Percentiles rank a stretch among this genome's conserved stretches.
Conservation (phyloP, 768 basidiomycete species). For the Lyophyllum decastes region DNA sequence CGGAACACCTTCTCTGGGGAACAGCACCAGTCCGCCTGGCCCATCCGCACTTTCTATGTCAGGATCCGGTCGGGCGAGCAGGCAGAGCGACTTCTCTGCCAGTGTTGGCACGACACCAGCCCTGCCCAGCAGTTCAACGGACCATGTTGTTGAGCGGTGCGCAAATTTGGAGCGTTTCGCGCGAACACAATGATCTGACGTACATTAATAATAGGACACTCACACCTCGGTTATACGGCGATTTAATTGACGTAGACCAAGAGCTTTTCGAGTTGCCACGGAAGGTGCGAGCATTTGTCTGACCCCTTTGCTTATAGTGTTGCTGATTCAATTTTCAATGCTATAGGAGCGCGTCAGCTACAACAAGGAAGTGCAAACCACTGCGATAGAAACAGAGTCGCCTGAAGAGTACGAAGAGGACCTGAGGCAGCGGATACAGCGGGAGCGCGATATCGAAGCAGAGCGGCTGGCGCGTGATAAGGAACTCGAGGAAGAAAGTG, state of each 20-base stretch:
- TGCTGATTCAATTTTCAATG: neutral
- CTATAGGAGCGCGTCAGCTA: constrained; percentile 75
- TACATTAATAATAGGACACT: constrained; percentile 43
- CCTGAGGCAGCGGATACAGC: constrained; percentile 66
- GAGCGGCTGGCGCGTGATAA: constrained; percentile 71
- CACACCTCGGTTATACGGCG: constrained; percentile 66
- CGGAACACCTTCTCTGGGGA: constrained; percentile 60
- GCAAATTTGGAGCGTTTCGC: constrained; percentile 20
- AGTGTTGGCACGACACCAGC: constrained; percentile 49
- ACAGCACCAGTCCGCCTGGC: constrained; percentile 35
- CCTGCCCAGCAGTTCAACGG: constrained; percentile 56
- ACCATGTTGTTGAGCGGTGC: constrained; percentile 71
- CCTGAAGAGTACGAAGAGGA: constrained; percentile 65
- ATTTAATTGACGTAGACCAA: constrained; percentile 86
- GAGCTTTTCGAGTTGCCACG: constrained; percentile 90
- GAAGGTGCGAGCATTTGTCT: constrained; percentile 50
- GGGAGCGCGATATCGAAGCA: constrained; percentile 70
- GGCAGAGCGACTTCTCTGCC: constrained; percentile 64
- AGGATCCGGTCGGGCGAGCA: constrained; percentile 64
- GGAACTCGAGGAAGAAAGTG: constrained; percentile 81
- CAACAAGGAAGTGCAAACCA: constrained; percentile 85
- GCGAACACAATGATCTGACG: constrained; percentile 2
- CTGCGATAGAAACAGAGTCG: constrained; percentile 58
- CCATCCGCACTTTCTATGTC: constrained; percentile 36
- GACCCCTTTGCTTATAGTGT: neutral